Percentiles rank a stretch among this genome's conserved stretches.
These are phyloP conservation scores for Dictyostelium citrinum DNA, from an alignment of 78 protist species.

Conservation along the genomic window DNA sequence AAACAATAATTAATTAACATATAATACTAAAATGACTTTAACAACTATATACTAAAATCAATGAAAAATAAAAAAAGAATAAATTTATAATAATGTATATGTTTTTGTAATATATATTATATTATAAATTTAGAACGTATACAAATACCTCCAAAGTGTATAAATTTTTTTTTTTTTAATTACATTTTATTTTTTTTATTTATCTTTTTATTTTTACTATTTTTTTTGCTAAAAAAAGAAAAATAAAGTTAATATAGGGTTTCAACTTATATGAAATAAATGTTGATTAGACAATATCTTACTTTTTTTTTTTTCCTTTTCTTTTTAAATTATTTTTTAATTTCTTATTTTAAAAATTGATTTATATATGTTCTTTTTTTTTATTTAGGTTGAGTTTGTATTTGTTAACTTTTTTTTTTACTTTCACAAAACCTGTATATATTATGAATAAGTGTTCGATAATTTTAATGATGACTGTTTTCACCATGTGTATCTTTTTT, in stretches of 20 bases:
- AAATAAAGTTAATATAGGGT: too few species aligned
- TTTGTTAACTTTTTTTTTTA: neutral
- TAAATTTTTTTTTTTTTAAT: neutral
- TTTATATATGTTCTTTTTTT: neutral
- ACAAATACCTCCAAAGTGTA: neutral
- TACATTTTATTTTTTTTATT: too few species aligned
- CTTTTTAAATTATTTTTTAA: neutral
- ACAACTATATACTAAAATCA: neutral
- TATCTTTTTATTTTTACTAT: too few species aligned
- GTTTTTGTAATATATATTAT: neutral
- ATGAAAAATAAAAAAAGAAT: neutral
- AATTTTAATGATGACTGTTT: neutral
- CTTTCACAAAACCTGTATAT: neutral
- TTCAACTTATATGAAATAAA: too few species aligned
- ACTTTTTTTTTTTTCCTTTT: neutral
- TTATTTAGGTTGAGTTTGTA: neutral
- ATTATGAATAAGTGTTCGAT: neutral
- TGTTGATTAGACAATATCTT: neutral
- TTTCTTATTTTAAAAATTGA: neutral
- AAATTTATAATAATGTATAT: neutral
- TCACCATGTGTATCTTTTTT: neutral
- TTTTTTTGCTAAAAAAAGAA: too few species aligned
- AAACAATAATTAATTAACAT: too few species aligned
- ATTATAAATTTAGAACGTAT: neutral
- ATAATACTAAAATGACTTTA: neutral